These are phyloP conservation scores for Diaporthe ampelina DNA, from an alignment of 2,329 filamentous ascomycete species.

Conservation along the genomic window DNA sequence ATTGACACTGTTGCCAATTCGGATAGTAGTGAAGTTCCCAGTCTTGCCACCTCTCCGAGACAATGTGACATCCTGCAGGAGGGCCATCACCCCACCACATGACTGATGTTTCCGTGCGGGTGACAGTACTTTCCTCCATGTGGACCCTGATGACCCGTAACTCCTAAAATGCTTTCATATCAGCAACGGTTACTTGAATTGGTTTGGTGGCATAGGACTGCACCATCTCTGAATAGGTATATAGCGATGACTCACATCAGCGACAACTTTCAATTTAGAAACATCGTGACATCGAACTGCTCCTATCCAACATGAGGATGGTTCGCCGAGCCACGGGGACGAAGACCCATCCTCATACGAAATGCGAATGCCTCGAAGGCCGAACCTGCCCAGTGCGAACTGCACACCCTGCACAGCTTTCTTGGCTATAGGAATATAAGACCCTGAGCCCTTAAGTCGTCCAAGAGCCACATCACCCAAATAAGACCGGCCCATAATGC, in stretches of 20 bases:
- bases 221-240: too few relatives aligned
- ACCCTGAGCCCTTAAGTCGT: background rate
- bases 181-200: too few relatives aligned
- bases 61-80: background rate
- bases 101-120: background rate
- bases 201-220: too few relatives aligned
- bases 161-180: background rate
- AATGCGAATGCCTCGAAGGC: background rate
- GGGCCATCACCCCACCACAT: background rate
- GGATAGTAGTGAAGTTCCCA: background rate
- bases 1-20: background rate
- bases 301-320: background rate
- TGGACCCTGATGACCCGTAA: background rate
- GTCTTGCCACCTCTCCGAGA: background rate
- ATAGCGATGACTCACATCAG: background rate
- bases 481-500: background rate
- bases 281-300: background rate
- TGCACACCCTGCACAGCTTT: background rate
- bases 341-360: background rate
- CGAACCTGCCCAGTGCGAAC: background rate
- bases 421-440: background rate
- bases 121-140: background rate
- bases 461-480: background rate
- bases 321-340: background rate
- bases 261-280: background rate